A percentile compares a stretch with the other conserved stretches of the same genome.
These are phyloP conservation scores for Alternaria brassicae DNA, from an alignment of 2,329 filamentous ascomycete genomes.

Conservation along the genomic window DNA sequence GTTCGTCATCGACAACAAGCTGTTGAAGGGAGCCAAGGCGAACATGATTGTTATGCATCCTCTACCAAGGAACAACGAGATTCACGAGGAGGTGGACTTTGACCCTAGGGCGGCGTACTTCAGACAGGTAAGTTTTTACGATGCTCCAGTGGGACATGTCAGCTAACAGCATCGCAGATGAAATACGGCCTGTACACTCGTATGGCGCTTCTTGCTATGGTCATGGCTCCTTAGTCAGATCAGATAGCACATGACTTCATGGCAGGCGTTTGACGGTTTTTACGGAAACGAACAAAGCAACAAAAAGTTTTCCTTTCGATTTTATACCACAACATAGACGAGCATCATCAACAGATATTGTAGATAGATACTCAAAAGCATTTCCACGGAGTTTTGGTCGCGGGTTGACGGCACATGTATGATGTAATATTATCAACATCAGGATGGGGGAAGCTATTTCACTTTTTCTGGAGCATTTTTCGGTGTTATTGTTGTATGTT, in stretches of 20 bases:
- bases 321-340: constrained; percentile 16
- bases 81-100: constrained; percentile 95
- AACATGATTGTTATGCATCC: constrained; percentile 97
- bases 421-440: constrained; percentile 27
- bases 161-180: constrained; percentile 73
- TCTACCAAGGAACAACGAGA: constrained; percentile 89
- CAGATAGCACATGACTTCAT: constrained; percentile 11
- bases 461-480: constrained; percentile 35
- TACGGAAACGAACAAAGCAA: constrained; percentile 18
- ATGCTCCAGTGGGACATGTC: not conserved
- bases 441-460: constrained; percentile 44
- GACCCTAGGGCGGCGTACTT: constrained; percentile 98
- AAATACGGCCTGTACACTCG: constrained; percentile 96
- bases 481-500: not conserved
- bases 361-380: constrained; percentile 19
- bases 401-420: constrained; percentile 19
- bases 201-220: constrained; percentile 94
- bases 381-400: constrained; percentile 13
- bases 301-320: constrained; percentile 9
- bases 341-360: not conserved
- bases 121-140: constrained; percentile 80
- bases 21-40: constrained; percentile 88
- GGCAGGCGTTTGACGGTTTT: constrained; percentile 19
- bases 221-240: constrained; percentile 68
- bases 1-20: constrained; percentile 88